Evolutionary conservation across 441 rosid species (phyloP).

Genomic region (Corymbia citriodora): DNA sequence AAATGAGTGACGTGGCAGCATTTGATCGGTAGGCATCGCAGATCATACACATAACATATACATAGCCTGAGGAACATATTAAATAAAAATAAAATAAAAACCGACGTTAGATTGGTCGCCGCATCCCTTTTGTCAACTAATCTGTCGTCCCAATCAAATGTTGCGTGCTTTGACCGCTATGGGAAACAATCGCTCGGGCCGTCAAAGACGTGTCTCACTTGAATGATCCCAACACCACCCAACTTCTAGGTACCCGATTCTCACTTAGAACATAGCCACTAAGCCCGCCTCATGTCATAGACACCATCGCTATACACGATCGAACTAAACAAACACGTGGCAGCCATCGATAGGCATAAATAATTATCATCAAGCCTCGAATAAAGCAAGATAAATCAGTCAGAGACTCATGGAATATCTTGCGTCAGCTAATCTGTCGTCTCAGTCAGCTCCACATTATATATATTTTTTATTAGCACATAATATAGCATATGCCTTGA

Average conservation of each 20-base stretch:
- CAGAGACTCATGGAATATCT: background rate
- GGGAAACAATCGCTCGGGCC: background rate
- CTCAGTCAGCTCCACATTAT: background rate
- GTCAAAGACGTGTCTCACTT: background rate
- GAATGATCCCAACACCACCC: background rate
- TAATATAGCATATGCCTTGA: background rate
- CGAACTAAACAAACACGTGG: background rate
- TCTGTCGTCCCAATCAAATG: background rate
- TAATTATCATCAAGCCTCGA: accelerated
- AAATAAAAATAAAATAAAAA: background rate
- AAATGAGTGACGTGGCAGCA: background rate
- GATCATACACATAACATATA: background rate
- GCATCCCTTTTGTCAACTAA: background rate
- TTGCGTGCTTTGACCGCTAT: background rate
- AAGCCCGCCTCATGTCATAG: background rate
- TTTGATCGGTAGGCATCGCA: background rate
- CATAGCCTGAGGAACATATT: background rate
- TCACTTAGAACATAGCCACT: background rate
- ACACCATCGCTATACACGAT: background rate
- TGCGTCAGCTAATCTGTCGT: background rate
- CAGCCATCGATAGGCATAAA: background rate
- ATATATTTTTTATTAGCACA: background rate
- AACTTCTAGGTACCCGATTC: background rate
- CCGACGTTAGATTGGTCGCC: background rate
- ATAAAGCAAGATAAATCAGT: background rate